phyloP scores from a whole-genome alignment of 139 green algal species.

The Auxenochlorella protothecoides region DNA sequence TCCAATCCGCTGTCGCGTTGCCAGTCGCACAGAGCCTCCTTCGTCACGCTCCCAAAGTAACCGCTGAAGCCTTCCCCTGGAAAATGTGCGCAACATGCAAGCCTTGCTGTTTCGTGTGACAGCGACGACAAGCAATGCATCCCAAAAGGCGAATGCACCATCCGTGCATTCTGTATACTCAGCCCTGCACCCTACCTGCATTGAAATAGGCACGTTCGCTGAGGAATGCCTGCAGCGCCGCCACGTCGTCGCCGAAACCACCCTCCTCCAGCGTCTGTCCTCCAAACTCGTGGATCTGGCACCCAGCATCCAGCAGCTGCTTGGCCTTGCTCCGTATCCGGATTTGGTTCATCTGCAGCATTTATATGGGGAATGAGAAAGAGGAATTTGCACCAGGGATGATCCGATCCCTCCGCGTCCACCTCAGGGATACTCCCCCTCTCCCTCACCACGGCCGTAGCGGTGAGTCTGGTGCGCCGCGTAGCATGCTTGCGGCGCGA shows the following conservation, averaged over 20 bases:
- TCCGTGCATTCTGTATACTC: no score
- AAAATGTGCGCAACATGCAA: no score
- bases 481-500: no score
- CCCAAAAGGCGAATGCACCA: no score
- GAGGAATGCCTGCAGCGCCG: slow-evolving; percentile 19
- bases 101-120: no score
- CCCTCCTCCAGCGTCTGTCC: slow-evolving; percentile 12
- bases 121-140: no score
- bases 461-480: neutral
- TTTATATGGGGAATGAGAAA: no score
- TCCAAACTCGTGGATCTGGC: slow-evolving; percentile 23
- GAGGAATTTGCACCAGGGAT: no score
- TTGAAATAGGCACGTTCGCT: slow-evolving; percentile 15
- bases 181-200: no score
- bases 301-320: slow-evolving; percentile 4
- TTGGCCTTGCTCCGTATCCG: slow-evolving; percentile 14
- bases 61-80: slow-evolving; percentile 11
- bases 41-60: slow-evolving; percentile 21
- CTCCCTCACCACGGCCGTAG: neutral
- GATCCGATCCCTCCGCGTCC: no score
- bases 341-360: slow-evolving; percentile 15
- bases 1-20: slow-evolving; percentile 18
- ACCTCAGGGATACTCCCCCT: neutral
- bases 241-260: slow-evolving; percentile 17
- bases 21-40: slow-evolving; percentile 20